A percentile compares a stretch with the other conserved stretches of the same genome.
phyloP scores from a whole-genome alignment of 306 rosid genomes.

The Rosa multiflora region DNA sequence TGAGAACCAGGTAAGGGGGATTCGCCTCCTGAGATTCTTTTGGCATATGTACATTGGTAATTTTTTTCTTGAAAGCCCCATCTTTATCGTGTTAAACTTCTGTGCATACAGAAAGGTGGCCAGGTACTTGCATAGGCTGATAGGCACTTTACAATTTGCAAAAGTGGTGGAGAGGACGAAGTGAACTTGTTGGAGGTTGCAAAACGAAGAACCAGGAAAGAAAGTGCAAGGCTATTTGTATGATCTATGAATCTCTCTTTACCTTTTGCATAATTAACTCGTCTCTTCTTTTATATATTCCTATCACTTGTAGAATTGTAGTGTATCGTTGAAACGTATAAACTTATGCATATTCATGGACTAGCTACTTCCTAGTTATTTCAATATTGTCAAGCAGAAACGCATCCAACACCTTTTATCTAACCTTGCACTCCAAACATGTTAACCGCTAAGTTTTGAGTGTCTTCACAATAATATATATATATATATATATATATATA shows the following conservation, averaged over 20 bases:
- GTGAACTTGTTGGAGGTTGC: slow-evolving; percentile 51
- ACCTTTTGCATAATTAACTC: neutral
- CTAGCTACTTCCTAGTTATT: too few relatives aligned
- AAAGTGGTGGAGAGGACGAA: slow-evolving; percentile 15
- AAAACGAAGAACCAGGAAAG: slow-evolving; percentile 44
- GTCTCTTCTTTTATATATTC: neutral
- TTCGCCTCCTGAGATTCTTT: slow-evolving; percentile 22
- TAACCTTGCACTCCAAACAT: neutral
- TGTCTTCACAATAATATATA: neutral
- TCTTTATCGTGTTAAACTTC: slow-evolving; percentile 14
- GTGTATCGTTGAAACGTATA: neutral
- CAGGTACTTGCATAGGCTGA: slow-evolving; percentile 33
- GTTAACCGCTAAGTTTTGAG: slow-evolving; percentile 5
- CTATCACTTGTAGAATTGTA: neutral
- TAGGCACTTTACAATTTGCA: slow-evolving; percentile 33
- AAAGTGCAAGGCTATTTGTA: slow-evolving; percentile 78
- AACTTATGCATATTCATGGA: neutral
- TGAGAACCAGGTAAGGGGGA: slow-evolving; percentile 63
- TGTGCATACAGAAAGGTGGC: slow-evolving; percentile 58
- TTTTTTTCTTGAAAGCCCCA: slow-evolving; percentile 19
- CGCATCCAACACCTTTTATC: neutral
- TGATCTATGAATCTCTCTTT: slow-evolving; percentile 9
- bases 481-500: too few relatives aligned
- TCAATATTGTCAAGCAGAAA: neutral
- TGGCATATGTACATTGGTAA: neutral